Base-by-base conservation (phyloP, 176 grass and related monocot species). In the Neostapfia colusana region DNA sequence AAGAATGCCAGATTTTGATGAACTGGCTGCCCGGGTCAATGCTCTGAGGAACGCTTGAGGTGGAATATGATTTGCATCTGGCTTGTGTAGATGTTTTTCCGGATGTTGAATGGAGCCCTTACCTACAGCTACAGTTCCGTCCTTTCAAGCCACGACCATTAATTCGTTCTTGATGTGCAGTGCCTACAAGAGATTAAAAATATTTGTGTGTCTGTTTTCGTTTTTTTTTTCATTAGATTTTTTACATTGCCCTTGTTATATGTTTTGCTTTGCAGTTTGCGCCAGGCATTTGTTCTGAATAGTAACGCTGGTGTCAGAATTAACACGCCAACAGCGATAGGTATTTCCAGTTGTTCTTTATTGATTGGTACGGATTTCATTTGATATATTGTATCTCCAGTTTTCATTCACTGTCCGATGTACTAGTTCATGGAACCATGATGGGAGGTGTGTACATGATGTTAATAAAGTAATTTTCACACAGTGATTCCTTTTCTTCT, bases 1-100 rank as follows among this genome's bases (percentile, higher is more conserved):
- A 0, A 90, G 69, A 65, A 82, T 88, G 71, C 88, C 85, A 1
- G 79, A 85, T 56, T 93, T 77, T 27, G 91, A 93, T 64, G 85
- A 90, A 62, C 69, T 90, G 75, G 85, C 82, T 70, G 91, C 88
- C 45, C 76, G 75, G 41, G 64, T 93, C 45, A 79, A 78, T 70
- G 85, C 82, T 21, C 67, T 90, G 44, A 85, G 75, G 54, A 83
- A 88, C 48, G 75, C 59, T 53, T 88, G 49, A 88, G 37, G 55
- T 55, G n/a, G n/a, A n/a, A 74, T 31, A 63, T 46, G 20, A 63
- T 69, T 69, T 53, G 57, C 6, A 10, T 41, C 20, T 51, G 34
- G 63, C 37, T 28, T 54, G 51, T 80, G 16, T 38, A 62, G n/a
- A 65, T 31, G 65, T 80, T 65, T 39, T 35, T 69, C 44, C 37